A percentile compares a stretch with the other conserved stretches of the same genome.
phyloP scores from a whole-genome alignment of 257 asterid species.

The Euphrasia confusa region DNA sequence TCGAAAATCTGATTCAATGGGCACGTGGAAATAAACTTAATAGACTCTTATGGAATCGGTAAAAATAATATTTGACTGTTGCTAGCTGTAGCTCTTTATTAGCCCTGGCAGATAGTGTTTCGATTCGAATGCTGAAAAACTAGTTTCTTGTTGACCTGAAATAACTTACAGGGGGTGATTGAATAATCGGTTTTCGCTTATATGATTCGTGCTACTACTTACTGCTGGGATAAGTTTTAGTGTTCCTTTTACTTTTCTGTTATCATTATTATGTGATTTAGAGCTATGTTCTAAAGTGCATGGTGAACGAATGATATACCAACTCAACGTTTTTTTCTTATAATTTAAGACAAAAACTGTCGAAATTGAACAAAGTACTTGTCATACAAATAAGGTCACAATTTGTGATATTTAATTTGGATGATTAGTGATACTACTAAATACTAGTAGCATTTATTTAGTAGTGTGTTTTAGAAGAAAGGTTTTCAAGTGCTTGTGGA shows the following conservation, averaged over 20 bases:
- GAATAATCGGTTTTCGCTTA: conserved; percentile 20
- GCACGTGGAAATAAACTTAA: background rate
- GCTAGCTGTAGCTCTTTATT: conserved; percentile 1
- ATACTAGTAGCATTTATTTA: too few species aligned
- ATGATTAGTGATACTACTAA: background rate
- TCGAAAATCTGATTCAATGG: conserved; percentile 22
- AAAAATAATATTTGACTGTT: background rate
- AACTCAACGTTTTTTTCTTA: too few species aligned
- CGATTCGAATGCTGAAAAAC: conserved; percentile 12
- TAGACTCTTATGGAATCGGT: background rate
- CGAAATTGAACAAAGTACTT: too few species aligned
- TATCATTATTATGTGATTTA: too few species aligned
- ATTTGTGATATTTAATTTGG: background rate
- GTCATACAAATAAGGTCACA: too few species aligned
- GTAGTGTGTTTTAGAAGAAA: conserved; percentile 31
- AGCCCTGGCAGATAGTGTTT: background rate
- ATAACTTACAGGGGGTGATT: conserved; percentile 11
- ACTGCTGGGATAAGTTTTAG: background rate
- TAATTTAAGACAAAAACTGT: too few species aligned
- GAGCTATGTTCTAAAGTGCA: too few species aligned
- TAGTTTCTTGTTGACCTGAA: conserved; percentile 18
- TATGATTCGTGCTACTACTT: conserved; percentile 9
- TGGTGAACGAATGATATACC: too few species aligned
- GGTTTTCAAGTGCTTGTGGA: conserved; percentile 45
- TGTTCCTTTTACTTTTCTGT: background rate